Percentiles rank a stretch among this genome's conserved stretches.
phyloP scores from a whole-genome alignment of 352 stramenopile genomes.

The Phytopythium oedochilum region DNA sequence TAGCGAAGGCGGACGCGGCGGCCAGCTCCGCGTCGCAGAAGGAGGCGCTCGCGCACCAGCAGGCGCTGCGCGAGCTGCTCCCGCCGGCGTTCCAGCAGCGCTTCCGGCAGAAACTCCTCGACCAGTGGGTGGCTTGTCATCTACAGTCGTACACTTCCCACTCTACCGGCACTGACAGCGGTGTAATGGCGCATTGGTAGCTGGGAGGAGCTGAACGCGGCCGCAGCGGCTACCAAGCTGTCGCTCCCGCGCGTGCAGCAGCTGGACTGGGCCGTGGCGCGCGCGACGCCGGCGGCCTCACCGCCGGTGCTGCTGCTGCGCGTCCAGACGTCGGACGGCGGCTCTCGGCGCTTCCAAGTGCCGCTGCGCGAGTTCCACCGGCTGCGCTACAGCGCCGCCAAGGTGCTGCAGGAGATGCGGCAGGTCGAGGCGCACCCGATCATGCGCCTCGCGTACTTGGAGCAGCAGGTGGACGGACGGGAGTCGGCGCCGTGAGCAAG shows the following conservation, averaged over 20 bases:
- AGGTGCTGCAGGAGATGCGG: conserved; percentile 75
- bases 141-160: no score
- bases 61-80: conserved; percentile 29
- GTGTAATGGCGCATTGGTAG: no score
- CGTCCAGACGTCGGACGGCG: conserved; percentile 43
- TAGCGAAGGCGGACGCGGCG: not conserved
- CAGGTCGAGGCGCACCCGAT: conserved; percentile 69
- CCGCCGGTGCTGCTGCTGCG: conserved; percentile 34
- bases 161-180: no score
- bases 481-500: not conserved
- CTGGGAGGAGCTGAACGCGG: conserved; percentile 23
- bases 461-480: conserved; percentile 14
- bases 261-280: conserved; percentile 28
- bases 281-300: not conserved
- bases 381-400: conserved; percentile 67
- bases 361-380: conserved; percentile 66
- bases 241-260: conserved; percentile 31
- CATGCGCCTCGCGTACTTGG: conserved; percentile 56
- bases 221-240: conserved; percentile 6
- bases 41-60: conserved; percentile 22
- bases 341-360: conserved; percentile 37
- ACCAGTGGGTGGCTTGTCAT: conserved; percentile 10
- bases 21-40: conserved; percentile 16
- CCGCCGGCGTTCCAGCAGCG: conserved; percentile 31
- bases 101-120: conserved; percentile 38